Evolutionary conservation across 495 filamentous ascomycete genomes (phyloP), one percentile per base, ranked within the genome.

Genomic region (Aspergillus indologenus): DNA sequence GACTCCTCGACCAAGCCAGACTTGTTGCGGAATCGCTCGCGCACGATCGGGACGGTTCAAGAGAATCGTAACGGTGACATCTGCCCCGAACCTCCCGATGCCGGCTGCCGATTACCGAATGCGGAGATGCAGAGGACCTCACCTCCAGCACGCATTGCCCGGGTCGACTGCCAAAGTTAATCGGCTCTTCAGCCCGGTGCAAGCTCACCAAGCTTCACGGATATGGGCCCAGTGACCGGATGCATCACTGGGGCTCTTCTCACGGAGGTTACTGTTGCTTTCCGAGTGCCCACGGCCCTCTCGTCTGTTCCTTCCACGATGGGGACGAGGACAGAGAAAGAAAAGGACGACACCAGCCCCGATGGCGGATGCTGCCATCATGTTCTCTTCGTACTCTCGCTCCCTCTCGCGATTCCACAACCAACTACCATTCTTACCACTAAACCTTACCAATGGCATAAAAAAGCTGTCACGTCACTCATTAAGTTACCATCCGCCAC

Each of bases 401-500:
- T 58, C 51, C 15, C 21, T 15, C 54, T 31, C 40, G n/a, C 44
- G 34, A 12, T 24, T 17, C n/a, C 50, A n/a, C n/a, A 18, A 24
- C 22, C 15, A 45, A 20, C n/a, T 9, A 22, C 53, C 57, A 54
- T 19, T 50, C 20, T 57, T 57, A 45, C 22, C 52, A 52, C 47
- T 63, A 66, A 63, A 40, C 48, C 54, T 63, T 63, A 34, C 54
- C 24, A 56, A 62, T 61, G 60, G 51, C 49, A 63, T 61, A 57
- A 14, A 46, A n/a, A n/a, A n/a, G n/a, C 34, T 54, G 24, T 51
- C 45, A 21, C 58, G 51, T 52, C 55, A 18, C 47, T 63, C 56
- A 26, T 56, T 59, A 9, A 29, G 26, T 29, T 9, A 29, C n/a
- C n/a, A 54, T 49, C 55, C 9, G 44, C 46, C 59, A 62, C 64